Conservation (phyloP, 768 basidiomycete genomes). For the Mycena metata region DNA sequence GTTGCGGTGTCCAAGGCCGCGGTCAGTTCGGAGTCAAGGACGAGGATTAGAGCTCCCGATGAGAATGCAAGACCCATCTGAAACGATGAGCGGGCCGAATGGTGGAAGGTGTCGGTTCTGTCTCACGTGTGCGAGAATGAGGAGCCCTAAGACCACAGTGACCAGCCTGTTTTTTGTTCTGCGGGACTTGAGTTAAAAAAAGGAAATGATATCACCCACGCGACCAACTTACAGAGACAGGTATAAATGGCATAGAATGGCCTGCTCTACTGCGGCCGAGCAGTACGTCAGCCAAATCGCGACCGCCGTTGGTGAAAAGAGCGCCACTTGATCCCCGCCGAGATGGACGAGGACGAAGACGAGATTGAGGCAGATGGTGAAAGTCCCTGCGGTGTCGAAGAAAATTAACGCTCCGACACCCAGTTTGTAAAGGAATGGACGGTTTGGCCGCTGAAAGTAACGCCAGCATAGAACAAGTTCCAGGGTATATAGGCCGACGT, state of each 20-base stretch:
- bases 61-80: conserved; percentile 19
- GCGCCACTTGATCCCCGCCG: background rate
- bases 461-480: conserved; percentile 11
- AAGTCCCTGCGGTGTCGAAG: conserved; percentile 13
- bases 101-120: no score
- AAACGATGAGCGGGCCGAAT: no score
- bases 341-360: background rate
- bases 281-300: conserved; percentile 9
- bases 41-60: conserved; percentile 10
- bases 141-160: background rate
- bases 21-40: conserved; percentile 11
- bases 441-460: conserved; percentile 16
- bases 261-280: conserved; percentile 19
- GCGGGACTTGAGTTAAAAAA: background rate
- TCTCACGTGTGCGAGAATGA: conserved; percentile 18
- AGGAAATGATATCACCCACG: no score
- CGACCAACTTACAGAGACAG: conserved; percentile 10
- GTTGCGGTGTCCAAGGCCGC: conserved; percentile 5
- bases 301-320: background rate
- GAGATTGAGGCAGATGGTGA: conserved; percentile 9
- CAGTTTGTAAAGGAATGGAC: conserved; percentile 3
- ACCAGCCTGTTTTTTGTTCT: conserved; percentile 16
- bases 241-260: conserved; percentile 13
- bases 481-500: conserved; percentile 6
- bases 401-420: conserved; percentile 3